Percentiles rank a stretch among this genome's conserved stretches.
phyloP scores from a whole-genome alignment of 108 stramenopile species.

The Seminavis robusta region DNA sequence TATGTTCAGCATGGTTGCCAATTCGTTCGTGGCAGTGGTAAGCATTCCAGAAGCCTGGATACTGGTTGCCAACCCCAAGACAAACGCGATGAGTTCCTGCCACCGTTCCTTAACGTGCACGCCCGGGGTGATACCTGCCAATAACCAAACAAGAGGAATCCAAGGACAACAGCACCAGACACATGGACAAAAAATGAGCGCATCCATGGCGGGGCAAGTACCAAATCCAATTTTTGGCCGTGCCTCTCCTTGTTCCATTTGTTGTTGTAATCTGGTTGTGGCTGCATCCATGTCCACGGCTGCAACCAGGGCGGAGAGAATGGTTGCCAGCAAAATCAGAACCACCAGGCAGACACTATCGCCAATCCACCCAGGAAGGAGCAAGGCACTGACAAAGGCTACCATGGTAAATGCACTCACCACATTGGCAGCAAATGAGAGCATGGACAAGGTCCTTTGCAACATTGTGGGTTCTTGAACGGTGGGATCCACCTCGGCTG shows the following conservation, averaged over 20 bases:
- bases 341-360: conserved; percentile 1
- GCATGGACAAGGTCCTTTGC: conserved; percentile 6
- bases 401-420: conserved; percentile 20
- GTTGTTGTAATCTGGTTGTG: background rate
- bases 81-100: conserved; percentile 12
- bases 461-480: conserved; percentile 12
- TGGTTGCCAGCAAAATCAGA: conserved; percentile 1
- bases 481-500: conserved; percentile 7
- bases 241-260: background rate
- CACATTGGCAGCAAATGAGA: conserved; percentile 14
- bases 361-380: conserved; percentile 2
- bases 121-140: conserved; percentile 10
- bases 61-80: conserved; percentile 12
- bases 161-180: conserved; percentile 26
- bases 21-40: conserved; percentile 6
- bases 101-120: conserved; percentile 17
- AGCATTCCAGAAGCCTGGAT: conserved; percentile 22
- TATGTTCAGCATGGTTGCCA: conserved; percentile 5
- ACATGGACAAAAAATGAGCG: conserved; percentile 9
- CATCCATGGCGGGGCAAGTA: background rate
- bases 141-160: conserved; percentile 11
- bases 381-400: conserved; percentile 1
- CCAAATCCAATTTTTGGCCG: too few species aligned
- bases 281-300: conserved; percentile 1
- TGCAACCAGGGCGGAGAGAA: conserved; percentile 6